Percentiles rank a stretch among this genome's conserved stretches.
phyloP scores from a whole-genome alignment of 2,329 filamentous ascomycete species.

The Sclerotinia minor region DNA sequence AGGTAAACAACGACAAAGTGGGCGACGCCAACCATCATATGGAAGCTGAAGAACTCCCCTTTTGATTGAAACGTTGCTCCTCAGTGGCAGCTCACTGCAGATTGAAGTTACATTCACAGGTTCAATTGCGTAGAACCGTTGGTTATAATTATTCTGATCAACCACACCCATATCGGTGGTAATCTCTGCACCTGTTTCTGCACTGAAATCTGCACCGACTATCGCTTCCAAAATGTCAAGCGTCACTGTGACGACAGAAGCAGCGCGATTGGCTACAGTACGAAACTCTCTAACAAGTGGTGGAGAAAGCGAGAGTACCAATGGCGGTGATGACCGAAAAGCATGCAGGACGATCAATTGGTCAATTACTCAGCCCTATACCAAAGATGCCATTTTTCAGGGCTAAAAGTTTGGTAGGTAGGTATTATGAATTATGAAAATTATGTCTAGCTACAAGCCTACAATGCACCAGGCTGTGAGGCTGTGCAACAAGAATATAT shows the following conservation, averaged over 20 bases:
- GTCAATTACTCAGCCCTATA: conserved; percentile 23
- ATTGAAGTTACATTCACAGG: conserved; percentile 14
- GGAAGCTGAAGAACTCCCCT: conserved; percentile 22
- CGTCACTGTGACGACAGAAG: conserved; percentile 13
- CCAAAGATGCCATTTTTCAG: conserved; percentile 4
- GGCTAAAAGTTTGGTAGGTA: neutral
- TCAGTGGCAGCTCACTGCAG: conserved; percentile 21
- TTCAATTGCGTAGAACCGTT: conserved; percentile 9
- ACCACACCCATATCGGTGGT: conserved; percentile 18
- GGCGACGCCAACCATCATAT: conserved; percentile 23
- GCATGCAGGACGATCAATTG: conserved; percentile 17
- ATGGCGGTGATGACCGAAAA: conserved; percentile 24
- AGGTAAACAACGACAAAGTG: conserved; percentile 20
- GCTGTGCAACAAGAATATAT: conserved; percentile 5
- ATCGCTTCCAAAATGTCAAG: conserved; percentile 11
- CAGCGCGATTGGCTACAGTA: conserved; percentile 23
- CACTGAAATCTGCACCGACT: conserved; percentile 12
- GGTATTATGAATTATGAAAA: conserved; percentile 13
- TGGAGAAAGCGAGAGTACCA: conserved; percentile 15
- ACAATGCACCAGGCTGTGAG: conserved; percentile 19
- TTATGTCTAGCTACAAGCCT: conserved; percentile 18
- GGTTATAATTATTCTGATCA: conserved; percentile 7
- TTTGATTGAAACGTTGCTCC: conserved; percentile 25
- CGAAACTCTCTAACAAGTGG: conserved; percentile 11
- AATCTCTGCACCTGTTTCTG: conserved; percentile 12